Conservation (phyloP, 257 asterid genomes). For the Solanum dulcamara region DNA sequence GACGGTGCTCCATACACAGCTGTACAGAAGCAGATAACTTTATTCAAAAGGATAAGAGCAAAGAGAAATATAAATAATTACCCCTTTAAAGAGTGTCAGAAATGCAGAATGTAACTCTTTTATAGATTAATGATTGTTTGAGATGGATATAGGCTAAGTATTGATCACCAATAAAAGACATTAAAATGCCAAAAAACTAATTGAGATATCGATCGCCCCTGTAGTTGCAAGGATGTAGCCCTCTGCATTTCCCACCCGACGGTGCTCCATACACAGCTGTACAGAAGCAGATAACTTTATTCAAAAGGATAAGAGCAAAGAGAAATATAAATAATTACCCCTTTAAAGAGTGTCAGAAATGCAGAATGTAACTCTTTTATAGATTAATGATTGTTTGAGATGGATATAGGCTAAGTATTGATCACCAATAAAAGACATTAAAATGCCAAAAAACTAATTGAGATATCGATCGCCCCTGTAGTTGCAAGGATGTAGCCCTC, state of each 20-base stretch:
- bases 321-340: background rate
- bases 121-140: background rate
- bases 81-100: background rate
- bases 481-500: constrained; percentile 24
- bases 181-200: constrained; percentile 4
- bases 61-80: background rate
- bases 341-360: background rate
- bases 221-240: constrained; percentile 28
- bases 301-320: background rate
- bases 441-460: constrained; percentile 10
- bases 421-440: background rate
- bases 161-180: background rate
- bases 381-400: background rate
- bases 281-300: background rate
- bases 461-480: constrained; percentile 31
- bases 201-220: constrained; percentile 28
- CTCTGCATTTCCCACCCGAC: constrained; percentile 53
- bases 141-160: background rate
- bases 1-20: constrained; percentile 47
- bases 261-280: constrained; percentile 45
- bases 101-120: background rate
- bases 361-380: background rate
- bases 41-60: background rate
- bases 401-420: background rate
- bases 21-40: background rate